These are phyloP conservation scores for Hypoxylon sp. DNA, from an alignment of 2,329 filamentous ascomycete species.

Conservation along the genomic window DNA sequence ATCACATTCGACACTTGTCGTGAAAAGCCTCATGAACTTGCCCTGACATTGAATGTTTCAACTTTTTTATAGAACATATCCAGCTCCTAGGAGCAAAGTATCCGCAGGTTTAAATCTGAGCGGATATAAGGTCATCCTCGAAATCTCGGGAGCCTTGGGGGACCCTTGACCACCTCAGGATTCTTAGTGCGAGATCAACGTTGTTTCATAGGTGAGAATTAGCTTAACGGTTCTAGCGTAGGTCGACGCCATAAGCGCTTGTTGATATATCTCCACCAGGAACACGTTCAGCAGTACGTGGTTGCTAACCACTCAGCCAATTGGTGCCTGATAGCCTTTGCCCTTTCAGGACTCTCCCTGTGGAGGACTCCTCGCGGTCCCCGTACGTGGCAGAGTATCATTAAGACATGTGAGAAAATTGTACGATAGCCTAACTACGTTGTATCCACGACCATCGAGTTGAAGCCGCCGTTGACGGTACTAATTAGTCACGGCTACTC, in stretches of 20 bases:
- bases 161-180: not conserved
- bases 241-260: slow-evolving; percentile 5
- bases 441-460: slow-evolving; percentile 4
- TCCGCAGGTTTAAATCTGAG: not conserved
- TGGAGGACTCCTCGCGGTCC: not conserved
- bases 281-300: not conserved
- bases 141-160: not conserved
- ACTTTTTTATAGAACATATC: not conserved
- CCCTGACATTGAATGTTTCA: not conserved
- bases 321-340: not conserved
- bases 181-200: not conserved
- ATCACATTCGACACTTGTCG: not conserved
- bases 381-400: slow-evolving; percentile 13
- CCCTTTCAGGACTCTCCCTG: not conserved
- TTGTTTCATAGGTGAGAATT: slow-evolving; percentile 9
- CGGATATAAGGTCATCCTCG: not conserved
- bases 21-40: not conserved
- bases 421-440: slow-evolving; percentile 3
- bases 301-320: not conserved
- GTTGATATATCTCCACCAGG: not conserved
- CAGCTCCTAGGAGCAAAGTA: slow-evolving; percentile 1
- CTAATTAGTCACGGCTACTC: not conserved
- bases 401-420: not conserved
- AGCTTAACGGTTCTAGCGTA: not conserved
- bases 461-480: slow-evolving; percentile 7